These are phyloP conservation scores for Syncephalis fuscata DNA, from an alignment of 371 early-diverging fungal species.

Conservation along the genomic window DNA sequence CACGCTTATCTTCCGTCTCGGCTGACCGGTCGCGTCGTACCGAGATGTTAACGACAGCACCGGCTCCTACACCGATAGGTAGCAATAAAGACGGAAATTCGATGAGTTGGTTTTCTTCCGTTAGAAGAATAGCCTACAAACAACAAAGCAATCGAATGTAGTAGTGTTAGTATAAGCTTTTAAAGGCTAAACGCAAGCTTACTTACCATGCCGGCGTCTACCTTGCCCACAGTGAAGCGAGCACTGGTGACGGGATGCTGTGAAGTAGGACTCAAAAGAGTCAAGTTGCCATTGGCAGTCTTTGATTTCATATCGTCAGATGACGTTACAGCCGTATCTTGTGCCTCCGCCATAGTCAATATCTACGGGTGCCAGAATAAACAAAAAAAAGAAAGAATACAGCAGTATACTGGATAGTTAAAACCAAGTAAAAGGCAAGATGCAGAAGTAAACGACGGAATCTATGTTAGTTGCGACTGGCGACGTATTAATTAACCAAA, in stretches of 20 bases:
- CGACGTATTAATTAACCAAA: no score
- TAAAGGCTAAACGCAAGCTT: no score
- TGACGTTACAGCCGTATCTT: not conserved
- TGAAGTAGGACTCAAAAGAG: not conserved
- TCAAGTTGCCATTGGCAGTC: not conserved
- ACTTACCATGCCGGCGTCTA: slow-evolving; percentile 76
- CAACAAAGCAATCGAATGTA: not conserved
- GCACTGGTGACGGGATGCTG: slow-evolving; percentile 22
- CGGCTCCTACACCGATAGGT: slow-evolving; percentile 81
- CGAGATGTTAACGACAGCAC: slow-evolving; percentile 86
- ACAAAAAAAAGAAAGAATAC: not conserved
- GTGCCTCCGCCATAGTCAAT: not conserved
- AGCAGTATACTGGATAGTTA: not conserved
- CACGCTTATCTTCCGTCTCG: slow-evolving; percentile 59
- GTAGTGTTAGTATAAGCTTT: no score
- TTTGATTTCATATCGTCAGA: not conserved
- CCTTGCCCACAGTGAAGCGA: slow-evolving; percentile 79
- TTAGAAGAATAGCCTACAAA: slow-evolving; percentile 69
- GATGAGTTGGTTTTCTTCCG: slow-evolving; percentile 91
- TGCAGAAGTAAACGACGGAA: no score
- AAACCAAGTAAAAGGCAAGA: no score
- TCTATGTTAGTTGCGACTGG: no score
- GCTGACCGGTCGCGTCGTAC: slow-evolving; percentile 73
- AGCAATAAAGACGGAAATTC: slow-evolving; percentile 94
- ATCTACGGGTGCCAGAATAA: no score